phyloP scores from a whole-genome alignment of 768 basidiomycete genomes.

The Gloeostereum incarnatum region DNA sequence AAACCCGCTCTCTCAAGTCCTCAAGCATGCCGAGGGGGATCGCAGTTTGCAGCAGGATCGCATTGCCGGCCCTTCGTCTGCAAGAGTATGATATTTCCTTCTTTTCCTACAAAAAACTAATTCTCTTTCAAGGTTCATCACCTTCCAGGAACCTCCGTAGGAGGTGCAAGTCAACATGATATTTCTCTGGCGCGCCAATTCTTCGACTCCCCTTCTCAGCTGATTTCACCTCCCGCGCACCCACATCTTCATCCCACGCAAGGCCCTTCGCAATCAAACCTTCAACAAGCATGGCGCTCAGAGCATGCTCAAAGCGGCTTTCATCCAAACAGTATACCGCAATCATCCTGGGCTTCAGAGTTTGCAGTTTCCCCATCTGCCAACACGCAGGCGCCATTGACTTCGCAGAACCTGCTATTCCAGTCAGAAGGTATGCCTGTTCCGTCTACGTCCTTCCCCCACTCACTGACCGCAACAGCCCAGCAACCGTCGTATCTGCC shows the following conservation, averaged over 20 bases:
- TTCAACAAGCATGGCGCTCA: conserved; percentile 44
- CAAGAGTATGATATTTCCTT: conserved; percentile 37
- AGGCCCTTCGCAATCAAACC: conserved; percentile 21
- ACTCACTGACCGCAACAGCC: conserved; percentile 15
- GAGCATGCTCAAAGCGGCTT: conserved; percentile 34
- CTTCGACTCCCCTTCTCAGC: conserved; percentile 52
- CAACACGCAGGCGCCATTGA: conserved; percentile 16
- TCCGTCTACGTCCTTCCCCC: background rate
- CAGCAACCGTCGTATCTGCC: conserved; percentile 33
- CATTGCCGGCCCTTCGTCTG: conserved; percentile 62
- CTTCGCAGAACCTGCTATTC: conserved; percentile 24
- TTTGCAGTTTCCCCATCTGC: conserved; percentile 30
- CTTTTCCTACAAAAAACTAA: conserved; percentile 4
- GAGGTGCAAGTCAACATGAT: conserved; percentile 53
- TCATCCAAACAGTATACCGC: conserved; percentile 22
- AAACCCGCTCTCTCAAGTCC: conserved; percentile 83
- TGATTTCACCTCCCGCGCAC: background rate
- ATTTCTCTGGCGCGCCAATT: conserved; percentile 71
- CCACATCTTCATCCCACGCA: conserved; percentile 6
- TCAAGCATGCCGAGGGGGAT: conserved; percentile 87
- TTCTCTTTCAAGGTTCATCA: conserved; percentile 51
- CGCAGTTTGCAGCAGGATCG: conserved; percentile 86
- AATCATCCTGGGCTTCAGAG: conserved; percentile 48
- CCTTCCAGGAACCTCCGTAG: conserved; percentile 49
- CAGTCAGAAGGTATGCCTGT: conserved; percentile 29